phyloP scores from a whole-genome alignment of 148 eudicot species.

The Rhododendron mucronatum region DNA sequence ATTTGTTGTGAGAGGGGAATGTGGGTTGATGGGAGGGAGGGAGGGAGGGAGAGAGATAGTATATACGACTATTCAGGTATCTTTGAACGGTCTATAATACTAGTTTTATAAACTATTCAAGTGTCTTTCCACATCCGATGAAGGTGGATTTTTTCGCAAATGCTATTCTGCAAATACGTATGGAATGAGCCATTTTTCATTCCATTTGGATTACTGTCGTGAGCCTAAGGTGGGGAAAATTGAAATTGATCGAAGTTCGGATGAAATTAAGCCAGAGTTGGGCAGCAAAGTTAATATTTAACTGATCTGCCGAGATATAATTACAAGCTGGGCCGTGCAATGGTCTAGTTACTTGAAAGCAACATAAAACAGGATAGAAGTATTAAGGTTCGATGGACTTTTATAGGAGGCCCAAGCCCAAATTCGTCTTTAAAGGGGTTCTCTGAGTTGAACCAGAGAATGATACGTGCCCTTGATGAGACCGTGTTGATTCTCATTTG shows the following conservation, averaged over 20 bases:
- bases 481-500: neutral
- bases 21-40: too few relatives aligned
- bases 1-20: too few relatives aligned
- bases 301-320: neutral
- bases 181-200: neutral
- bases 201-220: neutral
- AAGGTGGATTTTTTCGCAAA: neutral
- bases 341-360: too few relatives aligned
- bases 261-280: neutral
- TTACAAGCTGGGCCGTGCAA: neutral
- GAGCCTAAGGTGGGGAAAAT: neutral
- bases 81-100: too few relatives aligned
- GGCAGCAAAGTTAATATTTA: neutral
- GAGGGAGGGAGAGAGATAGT: too few relatives aligned
- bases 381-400: neutral
- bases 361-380: neutral
- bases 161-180: neutral
- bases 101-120: too few relatives aligned
- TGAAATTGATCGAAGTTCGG: neutral
- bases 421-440: neutral
- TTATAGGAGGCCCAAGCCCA: neutral
- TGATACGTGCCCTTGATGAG: neutral
- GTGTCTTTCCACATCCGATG: neutral
- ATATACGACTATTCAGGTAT: too few relatives aligned
- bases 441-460: neutral